phyloP scores from a whole-genome alignment of 768 basidiomycete species.

The Amanita muscaria region DNA sequence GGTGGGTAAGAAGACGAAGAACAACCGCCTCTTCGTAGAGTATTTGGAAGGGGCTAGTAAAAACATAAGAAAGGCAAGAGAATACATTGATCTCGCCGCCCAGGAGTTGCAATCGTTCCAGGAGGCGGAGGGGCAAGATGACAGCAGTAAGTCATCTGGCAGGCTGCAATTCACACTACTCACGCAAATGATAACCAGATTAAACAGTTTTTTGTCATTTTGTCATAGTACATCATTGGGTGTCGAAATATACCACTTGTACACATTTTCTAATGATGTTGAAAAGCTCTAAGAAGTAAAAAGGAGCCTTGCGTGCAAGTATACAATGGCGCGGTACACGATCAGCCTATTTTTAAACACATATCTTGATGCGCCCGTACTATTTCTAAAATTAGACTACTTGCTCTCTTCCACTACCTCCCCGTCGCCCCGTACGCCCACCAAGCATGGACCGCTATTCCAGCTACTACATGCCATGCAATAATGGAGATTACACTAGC shows the following conservation, averaged over 20 bases:
- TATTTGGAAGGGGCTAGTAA: constrained; percentile 1
- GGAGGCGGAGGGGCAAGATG: not conserved
- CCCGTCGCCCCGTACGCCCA: not conserved
- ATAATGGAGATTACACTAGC: not conserved
- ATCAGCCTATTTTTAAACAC: not conserved
- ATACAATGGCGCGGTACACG: not conserved
- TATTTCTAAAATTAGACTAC: no score
- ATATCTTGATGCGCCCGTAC: constrained; percentile 1
- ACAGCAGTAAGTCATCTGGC: not conserved
- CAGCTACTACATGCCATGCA: not conserved
- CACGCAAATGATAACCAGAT: no score
- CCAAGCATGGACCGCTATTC: constrained; percentile 2
- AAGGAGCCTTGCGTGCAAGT: no score
- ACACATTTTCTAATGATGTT: no score
- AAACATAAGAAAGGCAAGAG: constrained; percentile 1
- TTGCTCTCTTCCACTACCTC: not conserved
- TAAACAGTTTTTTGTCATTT: no score
- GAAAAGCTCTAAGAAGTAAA: no score
- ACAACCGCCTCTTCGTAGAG: not conserved
- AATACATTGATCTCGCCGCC: not conserved
- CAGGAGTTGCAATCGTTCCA: constrained; percentile 1
- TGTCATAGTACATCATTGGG: no score
- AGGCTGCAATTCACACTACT: no score
- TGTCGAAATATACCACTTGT: no score
- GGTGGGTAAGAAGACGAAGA: not conserved